These are phyloP conservation scores for Colletotrichum melonis DNA, from an alignment of 2,329 filamentous ascomycete genomes.

Conservation along the genomic window DNA sequence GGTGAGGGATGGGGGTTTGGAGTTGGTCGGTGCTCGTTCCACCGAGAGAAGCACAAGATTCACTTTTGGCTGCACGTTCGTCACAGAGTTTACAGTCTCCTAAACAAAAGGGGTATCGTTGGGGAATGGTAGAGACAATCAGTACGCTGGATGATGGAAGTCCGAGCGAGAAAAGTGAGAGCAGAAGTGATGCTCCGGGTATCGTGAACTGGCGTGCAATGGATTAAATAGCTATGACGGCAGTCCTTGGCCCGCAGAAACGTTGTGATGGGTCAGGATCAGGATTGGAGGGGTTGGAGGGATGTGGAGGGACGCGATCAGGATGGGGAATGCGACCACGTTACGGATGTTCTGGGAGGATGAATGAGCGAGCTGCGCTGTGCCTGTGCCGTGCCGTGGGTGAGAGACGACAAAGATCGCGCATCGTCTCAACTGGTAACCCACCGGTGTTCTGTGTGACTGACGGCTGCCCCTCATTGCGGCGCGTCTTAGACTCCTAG, in stretches of 20 bases:
- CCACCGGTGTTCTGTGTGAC: neutral
- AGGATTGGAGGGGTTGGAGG: slow-evolving; percentile 25
- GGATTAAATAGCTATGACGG: slow-evolving; percentile 22
- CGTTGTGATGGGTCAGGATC: slow-evolving; percentile 9
- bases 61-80: neutral
- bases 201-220: slow-evolving; percentile 18
- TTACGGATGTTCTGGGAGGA: neutral
- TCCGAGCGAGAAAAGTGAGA: neutral
- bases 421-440: neutral
- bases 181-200: neutral
- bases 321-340: slow-evolving; percentile 4
- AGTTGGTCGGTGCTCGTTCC: slow-evolving; percentile 5
- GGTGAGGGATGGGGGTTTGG: neutral
- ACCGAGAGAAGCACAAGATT: neutral
- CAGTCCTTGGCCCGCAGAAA: slow-evolving; percentile 4
- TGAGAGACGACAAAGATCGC: neutral
- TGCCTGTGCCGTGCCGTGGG: neutral
- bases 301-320: slow-evolving; percentile 6
- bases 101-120: slow-evolving; percentile 8
- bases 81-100: neutral
- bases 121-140: neutral
- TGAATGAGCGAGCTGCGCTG: neutral
- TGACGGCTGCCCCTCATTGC: slow-evolving; percentile 20
- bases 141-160: neutral
- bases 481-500: slow-evolving; percentile 11